These are phyloP conservation scores for Azolla pinnata DNA, from an alignment of 75 land plant genomes.

Conservation along the genomic window DNA sequence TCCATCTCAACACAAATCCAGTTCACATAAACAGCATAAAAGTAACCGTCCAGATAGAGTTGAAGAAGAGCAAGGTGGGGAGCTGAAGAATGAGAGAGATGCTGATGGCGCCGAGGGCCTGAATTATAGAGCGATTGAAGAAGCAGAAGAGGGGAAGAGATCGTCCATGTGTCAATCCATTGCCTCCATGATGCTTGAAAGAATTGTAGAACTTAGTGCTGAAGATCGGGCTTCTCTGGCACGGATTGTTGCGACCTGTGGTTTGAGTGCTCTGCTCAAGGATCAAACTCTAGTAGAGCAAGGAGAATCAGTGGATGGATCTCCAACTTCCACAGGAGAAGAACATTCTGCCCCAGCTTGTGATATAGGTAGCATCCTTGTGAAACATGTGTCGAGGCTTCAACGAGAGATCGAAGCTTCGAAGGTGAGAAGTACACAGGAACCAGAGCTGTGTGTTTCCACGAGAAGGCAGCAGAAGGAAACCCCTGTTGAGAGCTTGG, in stretches of 20 bases:
- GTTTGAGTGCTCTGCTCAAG: conserved; percentile 61
- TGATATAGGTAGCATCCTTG: conserved; percentile 31
- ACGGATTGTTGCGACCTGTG: conserved; percentile 75
- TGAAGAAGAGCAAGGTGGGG: no score
- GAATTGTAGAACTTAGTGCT: conserved; percentile 50
- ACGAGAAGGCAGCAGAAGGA: background rate
- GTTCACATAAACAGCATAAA: no score
- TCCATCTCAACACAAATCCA: no score
- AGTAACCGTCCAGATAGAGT: no score
- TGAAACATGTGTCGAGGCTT: conserved; percentile 50
- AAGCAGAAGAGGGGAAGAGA: no score
- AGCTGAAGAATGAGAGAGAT: background rate
- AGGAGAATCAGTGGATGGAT: no score
- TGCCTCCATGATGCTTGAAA: conserved; percentile 47
- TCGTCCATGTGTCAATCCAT: no score
- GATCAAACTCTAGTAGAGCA: conserved; percentile 27
- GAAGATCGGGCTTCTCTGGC: conserved; percentile 68
- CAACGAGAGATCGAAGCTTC: conserved; percentile 41
- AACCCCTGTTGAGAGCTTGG: conserved; percentile 2
- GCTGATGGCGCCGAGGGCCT: background rate
- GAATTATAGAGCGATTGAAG: no score
- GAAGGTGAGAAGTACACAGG: conserved; percentile 3
- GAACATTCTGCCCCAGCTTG: conserved; percentile 1
- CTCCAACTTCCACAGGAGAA: no score
- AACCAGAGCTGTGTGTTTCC: background rate